Conservation (phyloP, 345 rosid genomes). For the Salix brachista region DNA sequence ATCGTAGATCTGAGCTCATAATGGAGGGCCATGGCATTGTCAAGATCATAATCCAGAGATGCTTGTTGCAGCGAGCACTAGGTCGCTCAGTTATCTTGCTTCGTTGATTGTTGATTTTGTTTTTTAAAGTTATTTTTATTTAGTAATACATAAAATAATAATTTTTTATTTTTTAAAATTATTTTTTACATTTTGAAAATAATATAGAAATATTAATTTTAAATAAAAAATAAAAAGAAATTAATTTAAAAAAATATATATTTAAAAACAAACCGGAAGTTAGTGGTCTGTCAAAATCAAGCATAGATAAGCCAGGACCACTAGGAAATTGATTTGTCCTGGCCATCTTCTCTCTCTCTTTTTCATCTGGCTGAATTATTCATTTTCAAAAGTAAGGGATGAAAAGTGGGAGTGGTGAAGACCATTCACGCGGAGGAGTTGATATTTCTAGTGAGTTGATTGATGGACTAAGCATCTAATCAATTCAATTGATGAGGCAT, state of each 20-base stretch:
- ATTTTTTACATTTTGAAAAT: no score
- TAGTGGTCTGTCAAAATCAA: neutral
- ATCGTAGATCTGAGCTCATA: neutral
- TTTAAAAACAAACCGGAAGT: no score
- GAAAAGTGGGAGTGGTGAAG: neutral
- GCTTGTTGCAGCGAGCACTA: neutral
- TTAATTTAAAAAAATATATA: no score
- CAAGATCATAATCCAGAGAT: neutral
- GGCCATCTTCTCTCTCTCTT: neutral
- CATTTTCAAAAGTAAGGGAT: neutral
- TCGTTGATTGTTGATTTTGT: no score
- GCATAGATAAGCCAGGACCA: neutral
- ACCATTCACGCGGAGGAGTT: neutral
- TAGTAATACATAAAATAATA: no score
- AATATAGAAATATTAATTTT: no score
- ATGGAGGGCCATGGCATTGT: neutral
- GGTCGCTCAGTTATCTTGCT: neutral
- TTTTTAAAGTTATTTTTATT: no score
- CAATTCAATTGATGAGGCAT: neutral
- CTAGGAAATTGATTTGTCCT: neutral
- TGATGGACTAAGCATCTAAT: neutral
- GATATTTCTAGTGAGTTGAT: neutral
- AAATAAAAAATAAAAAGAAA: no score
- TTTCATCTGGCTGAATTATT: neutral
- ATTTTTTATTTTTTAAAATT: no score